phyloP scores from a whole-genome alignment of 225 moss, liverwort and hornwort species.

The Pseudoscleropodium purum region DNA sequence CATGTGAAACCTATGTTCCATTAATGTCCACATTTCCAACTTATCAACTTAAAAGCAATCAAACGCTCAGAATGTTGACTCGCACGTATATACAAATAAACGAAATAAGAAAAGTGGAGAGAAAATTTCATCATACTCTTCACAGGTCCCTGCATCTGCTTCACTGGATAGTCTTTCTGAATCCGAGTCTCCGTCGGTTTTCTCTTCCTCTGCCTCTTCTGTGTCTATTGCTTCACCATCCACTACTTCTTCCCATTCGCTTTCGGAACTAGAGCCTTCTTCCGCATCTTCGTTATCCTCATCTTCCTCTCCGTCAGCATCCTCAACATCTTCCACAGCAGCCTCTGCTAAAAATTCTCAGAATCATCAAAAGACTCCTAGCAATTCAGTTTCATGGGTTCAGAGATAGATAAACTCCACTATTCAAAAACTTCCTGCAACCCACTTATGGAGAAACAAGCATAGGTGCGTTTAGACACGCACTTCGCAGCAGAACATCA shows the following conservation, averaged over 20 bases:
- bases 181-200: constrained; percentile 24
- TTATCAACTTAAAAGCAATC: not conserved
- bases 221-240: constrained; percentile 19
- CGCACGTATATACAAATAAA: not conserved
- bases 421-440: not conserved
- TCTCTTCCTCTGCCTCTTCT: constrained; percentile 1
- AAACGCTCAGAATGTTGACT: not conserved
- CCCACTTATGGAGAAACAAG: not conserved
- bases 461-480: not conserved
- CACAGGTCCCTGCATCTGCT: constrained; percentile 27
- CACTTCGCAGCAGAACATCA: not conserved
- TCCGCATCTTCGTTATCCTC: constrained; percentile 9
- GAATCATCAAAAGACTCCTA: not conserved
- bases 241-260: constrained; percentile 40
- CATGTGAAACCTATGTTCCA: not conserved
- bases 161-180: constrained; percentile 30
- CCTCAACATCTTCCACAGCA: constrained; percentile 16
- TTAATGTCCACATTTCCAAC: not conserved
- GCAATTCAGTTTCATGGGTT: not conserved
- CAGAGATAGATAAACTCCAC: not conserved
- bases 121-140: constrained; percentile 26
- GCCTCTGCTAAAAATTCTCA: constrained; percentile 2
- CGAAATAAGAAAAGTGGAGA: not conserved
- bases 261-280: constrained; percentile 22
- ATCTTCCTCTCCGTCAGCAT: not conserved